phyloP scores from a whole-genome alignment of 108 stramenopile species.

The Nannochloropsis oceanica region DNA sequence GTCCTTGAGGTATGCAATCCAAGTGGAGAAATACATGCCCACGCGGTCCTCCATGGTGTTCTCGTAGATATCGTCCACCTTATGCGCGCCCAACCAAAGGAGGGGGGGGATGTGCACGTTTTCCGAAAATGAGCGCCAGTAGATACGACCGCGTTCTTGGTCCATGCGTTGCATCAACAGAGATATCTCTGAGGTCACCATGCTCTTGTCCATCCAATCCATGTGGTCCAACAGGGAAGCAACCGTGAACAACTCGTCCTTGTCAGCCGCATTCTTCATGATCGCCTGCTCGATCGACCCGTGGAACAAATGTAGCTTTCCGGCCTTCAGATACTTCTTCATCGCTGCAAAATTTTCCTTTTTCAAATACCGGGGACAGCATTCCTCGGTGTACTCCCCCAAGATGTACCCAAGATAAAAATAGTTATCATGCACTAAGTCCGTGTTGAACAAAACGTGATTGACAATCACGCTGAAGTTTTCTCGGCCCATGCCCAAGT shows the following conservation, averaged over 20 bases:
- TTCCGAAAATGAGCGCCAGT: conserved; percentile 23
- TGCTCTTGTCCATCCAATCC: conserved; percentile 26
- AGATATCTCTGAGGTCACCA: conserved; percentile 1
- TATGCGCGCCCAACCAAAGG: conserved; percentile 4
- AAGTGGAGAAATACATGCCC: conserved; percentile 33
- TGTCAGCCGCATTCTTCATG: not conserved
- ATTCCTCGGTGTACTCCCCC: conserved; percentile 26
- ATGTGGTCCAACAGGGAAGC: conserved; percentile 34
- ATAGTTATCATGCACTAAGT: conserved; percentile 32
- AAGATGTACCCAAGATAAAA: conserved; percentile 35
- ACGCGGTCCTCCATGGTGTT: conserved; percentile 23
- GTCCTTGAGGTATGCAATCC: conserved; percentile 23
- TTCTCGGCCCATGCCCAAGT: conserved; percentile 12
- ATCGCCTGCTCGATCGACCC: conserved; percentile 15
- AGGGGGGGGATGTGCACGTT: conserved; percentile 17
- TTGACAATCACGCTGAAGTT: conserved; percentile 6
- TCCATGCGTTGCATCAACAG: conserved; percentile 1
- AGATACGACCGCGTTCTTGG: conserved; percentile 1
- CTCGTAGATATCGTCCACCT: conserved; percentile 1
- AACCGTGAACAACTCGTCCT: conserved; percentile 21
- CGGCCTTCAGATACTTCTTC: conserved; percentile 8
- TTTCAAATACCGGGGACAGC: conserved; percentile 31
- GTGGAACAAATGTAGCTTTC: conserved; percentile 23
- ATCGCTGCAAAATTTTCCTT: conserved; percentile 21
- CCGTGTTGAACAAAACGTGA: conserved; percentile 20